Evolutionary conservation across 2,329 filamentous ascomycete genomes (phyloP), one percentile per base, ranked within the genome.

Genomic region (Zarea fungicola): DNA sequence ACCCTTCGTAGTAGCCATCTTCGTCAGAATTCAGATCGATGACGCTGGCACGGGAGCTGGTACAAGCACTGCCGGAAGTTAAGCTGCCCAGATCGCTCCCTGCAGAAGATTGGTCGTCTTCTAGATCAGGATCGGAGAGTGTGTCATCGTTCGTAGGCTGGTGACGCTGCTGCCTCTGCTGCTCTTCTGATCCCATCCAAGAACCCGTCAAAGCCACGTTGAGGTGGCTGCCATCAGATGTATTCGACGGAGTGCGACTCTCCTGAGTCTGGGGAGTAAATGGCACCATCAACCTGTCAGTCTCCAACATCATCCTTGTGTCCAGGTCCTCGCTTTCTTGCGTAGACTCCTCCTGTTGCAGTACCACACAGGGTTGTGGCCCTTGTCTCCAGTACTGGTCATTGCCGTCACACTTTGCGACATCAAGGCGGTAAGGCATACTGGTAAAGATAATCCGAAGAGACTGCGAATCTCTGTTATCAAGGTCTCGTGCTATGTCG

Each of bases 61-160:
- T n/a, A n/a, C n/a, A n/a, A n/a, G n/a, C 34, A 19, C 43, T 46
- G 25, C 25, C 23, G 26, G 44, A 47, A 6, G 44, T 40, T 34
- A 40, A 19, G 21, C 44, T 47, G 25, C 36, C 44, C 6, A 19
- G 26, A 28, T 40, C 35, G 35, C 44, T 47, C 19, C 32, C 44
- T 18, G 35, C 35, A 23, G 36, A 40, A 19, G 19, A 47, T n/a
- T 21, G 5, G 10, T 13, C 44, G 26, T 47, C 35, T 4, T 40
- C 7, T 40, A 31, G 19, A 2, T 23, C 25, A 4, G 16, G 0
- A 6, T 44, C 22, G 42, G 26, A 25, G 7, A 5, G 29, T 5
- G 22, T 14, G 18, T 46, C 9, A 35, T 47, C 36, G 19, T 32
- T 11, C 13, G 6, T 2, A 25, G 6, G 25, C 5, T 32, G 7